phyloP scores from a whole-genome alignment of 352 stramenopile species.

The Phytophthora sansomeana region DNA sequence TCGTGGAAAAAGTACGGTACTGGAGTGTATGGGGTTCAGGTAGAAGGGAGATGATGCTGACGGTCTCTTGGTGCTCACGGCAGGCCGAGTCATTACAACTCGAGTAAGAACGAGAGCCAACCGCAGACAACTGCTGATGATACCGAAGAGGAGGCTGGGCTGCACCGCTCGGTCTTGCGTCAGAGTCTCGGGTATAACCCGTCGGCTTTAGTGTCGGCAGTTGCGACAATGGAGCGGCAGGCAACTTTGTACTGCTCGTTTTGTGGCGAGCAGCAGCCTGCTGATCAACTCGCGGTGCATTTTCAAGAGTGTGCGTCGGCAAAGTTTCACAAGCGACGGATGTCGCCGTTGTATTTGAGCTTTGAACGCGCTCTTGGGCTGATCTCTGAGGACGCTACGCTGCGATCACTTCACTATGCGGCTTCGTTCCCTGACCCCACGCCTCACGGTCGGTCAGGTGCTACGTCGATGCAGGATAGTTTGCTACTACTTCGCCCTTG shows the following conservation, averaged over 20 bases:
- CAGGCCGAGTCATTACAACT: constrained; percentile 39
- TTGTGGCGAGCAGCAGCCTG: constrained; percentile 56
- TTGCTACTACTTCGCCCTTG: constrained; percentile 49
- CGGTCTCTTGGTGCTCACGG: constrained; percentile 4
- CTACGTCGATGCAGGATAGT: constrained; percentile 56
- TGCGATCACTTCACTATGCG: constrained; percentile 79
- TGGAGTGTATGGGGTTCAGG: not conserved
- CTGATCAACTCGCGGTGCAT: constrained; percentile 50
- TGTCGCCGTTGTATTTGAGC: constrained; percentile 61
- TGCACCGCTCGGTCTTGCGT: constrained; percentile 29
- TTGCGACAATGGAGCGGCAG: constrained; percentile 40
- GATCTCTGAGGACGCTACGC: constrained; percentile 69
- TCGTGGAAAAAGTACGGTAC: constrained; percentile 78
- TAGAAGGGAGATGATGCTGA: constrained; percentile 5
- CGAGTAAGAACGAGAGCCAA: constrained; percentile 17
- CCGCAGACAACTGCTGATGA: constrained; percentile 10
- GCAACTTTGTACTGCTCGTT: constrained; percentile 80
- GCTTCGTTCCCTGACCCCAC: constrained; percentile 65
- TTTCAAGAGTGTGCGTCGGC: constrained; percentile 58
- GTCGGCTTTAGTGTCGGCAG: constrained; percentile 18
- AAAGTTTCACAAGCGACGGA: constrained; percentile 61
- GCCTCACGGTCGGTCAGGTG: constrained; percentile 35
- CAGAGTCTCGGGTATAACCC: constrained; percentile 48
- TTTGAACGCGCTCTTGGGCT: constrained; percentile 73
- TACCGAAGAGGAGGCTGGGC: constrained; percentile 21